Conservation (phyloP, 2,329 filamentous ascomycete genomes). For the Fusarium sp. region DNA sequence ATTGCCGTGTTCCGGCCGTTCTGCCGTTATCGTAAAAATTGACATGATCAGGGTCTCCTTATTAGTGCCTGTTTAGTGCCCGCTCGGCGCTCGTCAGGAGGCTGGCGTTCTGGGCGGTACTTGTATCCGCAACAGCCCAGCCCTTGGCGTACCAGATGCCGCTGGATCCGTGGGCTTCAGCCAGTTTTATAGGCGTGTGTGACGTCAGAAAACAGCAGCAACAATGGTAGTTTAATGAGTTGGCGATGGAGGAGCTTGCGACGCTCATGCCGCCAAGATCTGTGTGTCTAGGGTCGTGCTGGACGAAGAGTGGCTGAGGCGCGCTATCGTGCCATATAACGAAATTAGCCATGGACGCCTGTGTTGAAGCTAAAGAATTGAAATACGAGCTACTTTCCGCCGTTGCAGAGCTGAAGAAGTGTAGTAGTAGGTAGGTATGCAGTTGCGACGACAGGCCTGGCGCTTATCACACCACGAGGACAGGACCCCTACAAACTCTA, state of each 20-base stretch:
- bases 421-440: slow-evolving; percentile 5
- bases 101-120: slow-evolving; percentile 24
- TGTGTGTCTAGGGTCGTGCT: slow-evolving; percentile 12
- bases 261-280: slow-evolving; percentile 35
- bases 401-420: slow-evolving; percentile 1
- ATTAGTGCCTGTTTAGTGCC: slow-evolving; percentile 8
- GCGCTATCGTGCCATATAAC: slow-evolving; percentile 1
- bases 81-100: slow-evolving; percentile 1
- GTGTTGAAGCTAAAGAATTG: slow-evolving; percentile 4
- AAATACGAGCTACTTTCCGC: slow-evolving; percentile 39
- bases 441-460: slow-evolving; percentile 19
- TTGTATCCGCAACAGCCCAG: slow-evolving; percentile 33
- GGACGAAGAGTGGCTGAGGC: slow-evolving; percentile 20
- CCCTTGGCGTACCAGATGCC: slow-evolving; percentile 37
- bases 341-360: slow-evolving; percentile 8
- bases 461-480: slow-evolving; percentile 40
- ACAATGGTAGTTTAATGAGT: slow-evolving; percentile 19
- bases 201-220: slow-evolving; percentile 39
- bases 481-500: slow-evolving; percentile 24
- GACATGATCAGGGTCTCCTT: slow-evolving; percentile 25
- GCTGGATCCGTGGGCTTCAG: slow-evolving; percentile 30
- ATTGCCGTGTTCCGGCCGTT: slow-evolving; percentile 35
- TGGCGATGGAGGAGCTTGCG: slow-evolving; percentile 35
- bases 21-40: slow-evolving; percentile 28
- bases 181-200: slow-evolving; percentile 13